Evolutionary conservation across 2,329 filamentous ascomycete genomes (phyloP), one percentile per base, ranked within the genome.

Genomic region (Fusarium sp.): DNA sequence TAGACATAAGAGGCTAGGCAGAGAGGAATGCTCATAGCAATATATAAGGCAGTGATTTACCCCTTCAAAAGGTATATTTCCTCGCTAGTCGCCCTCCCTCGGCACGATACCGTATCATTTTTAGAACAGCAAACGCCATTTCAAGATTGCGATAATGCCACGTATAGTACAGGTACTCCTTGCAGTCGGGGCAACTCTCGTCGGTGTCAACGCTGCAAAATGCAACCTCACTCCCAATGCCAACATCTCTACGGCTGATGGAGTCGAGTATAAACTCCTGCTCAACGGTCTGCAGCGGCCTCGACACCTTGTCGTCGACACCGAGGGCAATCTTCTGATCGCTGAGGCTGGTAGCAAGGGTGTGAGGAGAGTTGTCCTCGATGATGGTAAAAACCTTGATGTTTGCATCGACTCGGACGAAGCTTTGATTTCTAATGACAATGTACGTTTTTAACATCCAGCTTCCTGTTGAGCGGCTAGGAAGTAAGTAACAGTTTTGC

Each of bases 381-480:
- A 61, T 13, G 42, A 38, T 20, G 57, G 57, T 2, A 60, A 61
- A 28, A n/a, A 60, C 5, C 55, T 61, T 0, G 55, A 59, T 15
- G 57, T 61, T 10, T 61, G 57, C 18, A 52, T 61, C 10, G 55
- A 60, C 26, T 61, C 57, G 23, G 55, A 61, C 6, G n/a, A 33
- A 1, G 44, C 57, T 4, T 28, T 61, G 18, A 61, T 61, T 18
- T 37, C 57, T 10, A 46, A 52, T 8, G 31, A 36, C 1, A 49
- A 28, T 44, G 57, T 61, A 59, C 2, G 57, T 59, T 20, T 23
- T 6, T 6, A 23, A 3, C 4, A 23, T 23, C 6, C 6, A 4
- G 5, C 23, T 23, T 23, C 23, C 23, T 23, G 23, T 23, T 23
- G 23, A 23, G 4, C 23, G 4, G 23, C 23, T 23, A 23, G 23